Percentiles rank a stretch among this genome's conserved stretches.
Evolutionary conservation across 2,329 filamentous ascomycete species (phyloP).

Genomic region (Botrytis fabae): DNA sequence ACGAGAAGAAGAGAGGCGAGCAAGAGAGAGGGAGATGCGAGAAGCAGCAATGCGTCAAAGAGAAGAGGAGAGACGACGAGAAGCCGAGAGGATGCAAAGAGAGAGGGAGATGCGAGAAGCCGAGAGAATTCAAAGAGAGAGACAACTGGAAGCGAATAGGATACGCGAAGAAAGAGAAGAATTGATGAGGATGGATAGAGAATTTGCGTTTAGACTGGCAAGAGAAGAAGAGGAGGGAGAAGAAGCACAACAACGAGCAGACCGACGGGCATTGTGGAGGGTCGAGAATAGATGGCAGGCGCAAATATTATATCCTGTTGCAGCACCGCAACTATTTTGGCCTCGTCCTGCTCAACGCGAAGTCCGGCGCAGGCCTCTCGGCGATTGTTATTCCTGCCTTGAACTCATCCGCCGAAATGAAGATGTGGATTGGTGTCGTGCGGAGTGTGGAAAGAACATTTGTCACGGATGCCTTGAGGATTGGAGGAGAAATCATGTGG

Average conservation of each 20-base stretch:
- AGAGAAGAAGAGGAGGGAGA: neutral
- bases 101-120: neutral
- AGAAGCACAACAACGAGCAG: neutral
- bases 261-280: neutral
- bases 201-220: neutral
- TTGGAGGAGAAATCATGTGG: neutral
- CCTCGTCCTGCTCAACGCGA: neutral
- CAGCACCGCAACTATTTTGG: neutral
- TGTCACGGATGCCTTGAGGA: neutral
- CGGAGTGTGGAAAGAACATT: conserved; percentile 5
- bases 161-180: neutral
- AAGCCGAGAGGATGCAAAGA: neutral
- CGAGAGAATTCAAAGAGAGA: neutral
- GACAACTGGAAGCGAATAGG: neutral
- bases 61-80: neutral
- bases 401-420: neutral
- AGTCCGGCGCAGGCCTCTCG: neutral
- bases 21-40: neutral
- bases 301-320: neutral
- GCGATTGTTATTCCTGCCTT: neutral
- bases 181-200: neutral
- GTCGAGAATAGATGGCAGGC: neutral
- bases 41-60: neutral
- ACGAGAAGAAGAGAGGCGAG: neutral
- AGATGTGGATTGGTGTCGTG: conserved; percentile 4